These are phyloP conservation scores for Aspergillus ustus DNA, from an alignment of 2,329 filamentous ascomycete species.

Conservation along the genomic window DNA sequence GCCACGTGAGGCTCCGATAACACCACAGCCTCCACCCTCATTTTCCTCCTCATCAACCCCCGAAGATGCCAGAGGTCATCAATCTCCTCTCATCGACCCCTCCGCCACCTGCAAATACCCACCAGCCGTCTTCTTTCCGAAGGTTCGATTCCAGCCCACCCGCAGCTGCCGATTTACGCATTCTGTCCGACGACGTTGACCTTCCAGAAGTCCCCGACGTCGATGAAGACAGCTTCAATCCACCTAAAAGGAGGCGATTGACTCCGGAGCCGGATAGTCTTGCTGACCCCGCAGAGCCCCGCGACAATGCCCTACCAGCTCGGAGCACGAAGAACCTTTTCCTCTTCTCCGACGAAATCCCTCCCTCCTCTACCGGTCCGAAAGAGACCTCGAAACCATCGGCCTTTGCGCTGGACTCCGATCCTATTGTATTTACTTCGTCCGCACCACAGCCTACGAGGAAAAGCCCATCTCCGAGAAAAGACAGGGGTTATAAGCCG, in stretches of 20 bases:
- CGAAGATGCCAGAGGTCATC: constrained; percentile 45
- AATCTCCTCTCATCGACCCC: constrained; percentile 44
- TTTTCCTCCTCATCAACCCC: too few species aligned
- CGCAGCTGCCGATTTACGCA: constrained; percentile 4
- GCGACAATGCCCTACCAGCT: constrained; percentile 5
- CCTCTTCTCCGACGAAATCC: constrained; percentile 37
- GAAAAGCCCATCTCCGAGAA: constrained; percentile 2
- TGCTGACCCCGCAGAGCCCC: not conserved
- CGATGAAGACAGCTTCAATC: constrained; percentile 24
- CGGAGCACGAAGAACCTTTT: constrained; percentile 25
- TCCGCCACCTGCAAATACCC: constrained; percentile 25
- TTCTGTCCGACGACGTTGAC: constrained; percentile 36
- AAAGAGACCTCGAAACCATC: constrained; percentile 14
- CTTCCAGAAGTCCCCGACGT: constrained; percentile 33
- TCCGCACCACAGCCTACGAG: constrained; percentile 37
- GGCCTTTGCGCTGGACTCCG: constrained; percentile 35
- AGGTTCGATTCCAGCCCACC: constrained; percentile 19
- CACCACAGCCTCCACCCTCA: not conserved
- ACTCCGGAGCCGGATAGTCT: constrained; percentile 26
- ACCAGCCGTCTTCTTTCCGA: constrained; percentile 22
- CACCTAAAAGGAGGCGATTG: constrained; percentile 39
- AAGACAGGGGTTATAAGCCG: not conserved
- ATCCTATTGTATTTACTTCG: constrained; percentile 51
- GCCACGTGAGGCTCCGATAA: not conserved
- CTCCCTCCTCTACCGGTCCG: constrained; percentile 21